Evolutionary conservation across 176 grass and related monocot species (phyloP), one percentile per base, ranked within the genome.

Genomic region (Luzula sylvatica): DNA sequence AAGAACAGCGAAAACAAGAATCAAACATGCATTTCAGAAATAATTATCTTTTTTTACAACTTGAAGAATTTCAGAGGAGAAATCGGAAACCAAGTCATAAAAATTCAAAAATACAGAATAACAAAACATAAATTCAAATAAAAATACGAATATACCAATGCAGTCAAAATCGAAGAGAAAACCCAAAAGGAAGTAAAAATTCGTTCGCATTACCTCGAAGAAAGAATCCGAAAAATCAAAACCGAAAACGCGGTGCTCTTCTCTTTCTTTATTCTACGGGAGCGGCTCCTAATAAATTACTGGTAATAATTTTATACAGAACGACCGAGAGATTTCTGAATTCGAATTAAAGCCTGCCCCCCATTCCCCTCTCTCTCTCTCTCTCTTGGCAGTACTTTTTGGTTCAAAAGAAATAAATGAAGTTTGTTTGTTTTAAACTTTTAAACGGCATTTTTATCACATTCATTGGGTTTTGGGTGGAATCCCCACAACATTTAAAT

Each of bases 301-400:
- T 43, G 9, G 27, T 43, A 44, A 68, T 41, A 68, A 55, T 38
- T 19, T 43, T 53, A 38, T 46, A n/a, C n/a, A n/a, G n/a, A 27
- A 49, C 60, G 52, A 28, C 15, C 46, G 41, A 46, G 73, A 77
- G 62, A 66, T 46, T 59, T 68, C 12, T 55, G 70, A 76, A 76
- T 95, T 88, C 83, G 83, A 88, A 95, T 82, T 85, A 88, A 95
- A 95, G 89, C 53, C 11, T 26, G 38, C 26, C 18, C 38, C 32
- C 23, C 27, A 24, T 15, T 49, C 14, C 45, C 30, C 55, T 62
- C 45, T 46, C 29, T 46, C 26, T 46, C 53, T 21, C 67, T 67
- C 56, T 60, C 55, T 3, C 3, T 25, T 16, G 29, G n/a, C 11
- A 7, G 32, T 8, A 26, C 38, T 2, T 49, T 64, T 53, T 48